phyloP scores from a whole-genome alignment of 192 early-diverging fungal genomes.

The Mortierella alpina region DNA sequence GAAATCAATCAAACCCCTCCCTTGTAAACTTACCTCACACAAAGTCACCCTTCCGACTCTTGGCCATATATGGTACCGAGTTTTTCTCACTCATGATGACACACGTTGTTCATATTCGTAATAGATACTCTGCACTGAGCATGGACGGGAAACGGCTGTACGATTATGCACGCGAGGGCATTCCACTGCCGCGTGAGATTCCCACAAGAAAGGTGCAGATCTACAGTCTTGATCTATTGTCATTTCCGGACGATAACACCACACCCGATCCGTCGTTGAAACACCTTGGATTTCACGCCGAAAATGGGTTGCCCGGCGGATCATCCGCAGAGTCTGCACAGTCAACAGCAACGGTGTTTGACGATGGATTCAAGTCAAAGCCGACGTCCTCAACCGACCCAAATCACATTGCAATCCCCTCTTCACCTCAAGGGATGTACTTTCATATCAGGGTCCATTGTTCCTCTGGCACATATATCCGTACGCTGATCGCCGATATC shows the following conservation, averaged over 20 bases:
- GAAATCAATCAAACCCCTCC: constrained; percentile 72
- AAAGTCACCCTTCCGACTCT: neutral
- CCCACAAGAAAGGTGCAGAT: constrained; percentile 55
- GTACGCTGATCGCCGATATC: constrained; percentile 77
- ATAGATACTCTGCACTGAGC: constrained; percentile 73
- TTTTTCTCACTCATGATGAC: neutral
- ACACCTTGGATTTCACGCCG: neutral
- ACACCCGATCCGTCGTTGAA: neutral
- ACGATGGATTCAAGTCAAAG: constrained; percentile 12
- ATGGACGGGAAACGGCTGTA: constrained; percentile 78
- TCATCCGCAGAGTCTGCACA: neutral
- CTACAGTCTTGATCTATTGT: constrained; percentile 49
- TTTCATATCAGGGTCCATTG: constrained; percentile 71
- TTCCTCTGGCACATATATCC: constrained; percentile 79
- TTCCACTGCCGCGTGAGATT: constrained; percentile 55
- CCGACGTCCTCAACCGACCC: neutral
- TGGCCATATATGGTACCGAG: constrained; percentile 1
- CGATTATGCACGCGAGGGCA: constrained; percentile 73
- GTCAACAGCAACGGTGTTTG: neutral
- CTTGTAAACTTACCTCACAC: constrained; percentile 49
- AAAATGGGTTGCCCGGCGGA: neutral
- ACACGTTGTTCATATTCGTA: neutral
- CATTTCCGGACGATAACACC: constrained; percentile 26
- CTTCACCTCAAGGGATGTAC: constrained; percentile 41
- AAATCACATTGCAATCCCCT: constrained; percentile 21